phyloP scores from a whole-genome alignment of 257 asterid species.

The Solanum corneliomulleri region DNA sequence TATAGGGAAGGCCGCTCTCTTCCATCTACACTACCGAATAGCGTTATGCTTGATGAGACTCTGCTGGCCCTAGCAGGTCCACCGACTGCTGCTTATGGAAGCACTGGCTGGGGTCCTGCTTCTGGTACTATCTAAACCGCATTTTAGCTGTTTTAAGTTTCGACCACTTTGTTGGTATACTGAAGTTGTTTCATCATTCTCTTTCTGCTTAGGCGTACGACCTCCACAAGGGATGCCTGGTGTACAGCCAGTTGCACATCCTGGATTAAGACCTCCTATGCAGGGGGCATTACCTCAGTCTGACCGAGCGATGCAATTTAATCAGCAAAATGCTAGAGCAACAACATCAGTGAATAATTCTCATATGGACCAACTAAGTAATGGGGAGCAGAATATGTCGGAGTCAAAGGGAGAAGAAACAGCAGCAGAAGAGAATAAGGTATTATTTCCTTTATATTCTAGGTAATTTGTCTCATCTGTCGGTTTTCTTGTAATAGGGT shows the following conservation, averaged over 20 bases:
- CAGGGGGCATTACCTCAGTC: constrained; percentile 41
- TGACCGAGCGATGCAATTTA: constrained; percentile 52
- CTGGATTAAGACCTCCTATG: constrained; percentile 67
- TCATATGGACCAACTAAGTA: constrained; percentile 32
- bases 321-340: constrained; percentile 40
- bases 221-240: constrained; percentile 57
- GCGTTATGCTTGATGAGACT: constrained; percentile 79
- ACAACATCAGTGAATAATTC: constrained; percentile 33
- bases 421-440: constrained; percentile 48
- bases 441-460: constrained; percentile 1
- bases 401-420: constrained; percentile 37
- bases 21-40: constrained; percentile 69
- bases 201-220: constrained; percentile 43
- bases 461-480: neutral
- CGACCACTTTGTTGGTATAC: neutral
- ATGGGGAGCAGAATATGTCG: constrained; percentile 37
- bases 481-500: neutral
- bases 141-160: constrained; percentile 3
- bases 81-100: constrained; percentile 52
- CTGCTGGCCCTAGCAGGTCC: constrained; percentile 78
- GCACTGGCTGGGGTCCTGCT: constrained; percentile 48
- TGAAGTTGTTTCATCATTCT: neutral
- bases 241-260: constrained; percentile 35
- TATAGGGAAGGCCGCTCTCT: constrained; percentile 76
- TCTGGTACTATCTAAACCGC: constrained; percentile 34